Conservation (phyloP, 305 asterid species). For the Plantago rigida region DNA sequence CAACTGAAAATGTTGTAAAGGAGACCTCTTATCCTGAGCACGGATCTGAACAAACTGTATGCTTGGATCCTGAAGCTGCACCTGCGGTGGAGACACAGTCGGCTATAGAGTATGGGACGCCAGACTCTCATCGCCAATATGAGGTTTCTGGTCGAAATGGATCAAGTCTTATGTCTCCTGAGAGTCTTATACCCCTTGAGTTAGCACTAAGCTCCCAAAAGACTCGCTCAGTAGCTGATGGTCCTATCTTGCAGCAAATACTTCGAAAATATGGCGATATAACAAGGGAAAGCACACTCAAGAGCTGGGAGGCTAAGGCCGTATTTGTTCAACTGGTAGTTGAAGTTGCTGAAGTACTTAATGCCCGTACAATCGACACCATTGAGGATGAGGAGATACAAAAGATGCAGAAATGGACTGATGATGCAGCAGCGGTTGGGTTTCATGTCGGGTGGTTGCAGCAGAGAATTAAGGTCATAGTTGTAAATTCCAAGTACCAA, state of each 20-base stretch:
- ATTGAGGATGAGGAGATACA: slow-evolving; percentile 23
- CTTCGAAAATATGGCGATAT: slow-evolving; percentile 30
- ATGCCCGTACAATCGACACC: slow-evolving; percentile 15
- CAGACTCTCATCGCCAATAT: slow-evolving; percentile 7
- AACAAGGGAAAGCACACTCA: slow-evolving; percentile 25
- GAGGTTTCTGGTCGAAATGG: slow-evolving; percentile 21
- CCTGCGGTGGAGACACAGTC: no score
- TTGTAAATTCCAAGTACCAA: slow-evolving; percentile 18
- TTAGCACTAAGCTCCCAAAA: slow-evolving; percentile 8
- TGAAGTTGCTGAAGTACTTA: slow-evolving; percentile 25
- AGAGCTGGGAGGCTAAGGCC: slow-evolving; percentile 27
- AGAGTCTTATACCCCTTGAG: background rate
- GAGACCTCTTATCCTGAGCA: background rate
- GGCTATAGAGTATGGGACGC: no score
- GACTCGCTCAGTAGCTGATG: slow-evolving; percentile 6
- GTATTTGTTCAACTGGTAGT: slow-evolving; percentile 27
- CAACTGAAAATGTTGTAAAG: slow-evolving; percentile 1
- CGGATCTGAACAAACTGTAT: background rate
- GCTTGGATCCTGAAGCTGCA: background rate
- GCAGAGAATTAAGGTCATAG: slow-evolving; percentile 25
- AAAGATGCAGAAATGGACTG: slow-evolving; percentile 24
- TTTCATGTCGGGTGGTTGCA: slow-evolving; percentile 35
- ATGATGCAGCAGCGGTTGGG: slow-evolving; percentile 32
- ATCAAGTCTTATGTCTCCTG: background rate
- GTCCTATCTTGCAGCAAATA: slow-evolving; percentile 22